Evolutionary conservation across 202 grass and related monocot species (phyloP), one percentile per base, ranked within the genome.

Genomic region (Carex sylvatica): DNA sequence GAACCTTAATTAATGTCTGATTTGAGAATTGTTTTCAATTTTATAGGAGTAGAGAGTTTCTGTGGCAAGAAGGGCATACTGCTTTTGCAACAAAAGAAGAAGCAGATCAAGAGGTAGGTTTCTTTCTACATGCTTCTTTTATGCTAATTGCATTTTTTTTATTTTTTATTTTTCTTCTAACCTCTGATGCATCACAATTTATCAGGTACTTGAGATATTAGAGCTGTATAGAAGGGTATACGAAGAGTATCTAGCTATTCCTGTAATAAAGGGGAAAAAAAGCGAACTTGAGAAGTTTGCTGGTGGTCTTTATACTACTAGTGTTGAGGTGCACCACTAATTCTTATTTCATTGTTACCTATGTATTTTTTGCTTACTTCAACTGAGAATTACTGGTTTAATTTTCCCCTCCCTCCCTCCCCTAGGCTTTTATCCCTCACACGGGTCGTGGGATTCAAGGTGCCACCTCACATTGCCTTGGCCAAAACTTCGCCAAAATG

Each of bases 261-360:
- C 95, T 87, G 92, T 98, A 82, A 86, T 90, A 35, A 98, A 95
- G 82, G 92, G 95, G 53, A 88, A 79, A 83, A 98, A 98, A 90
- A 98, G 90, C 73, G 92, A 98, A 85, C 90, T 98, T 87, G 95
- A 98, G 89, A 95, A 98, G 61, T 98, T 98, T 79, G 95, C 95
- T 46, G 92, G 95, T 70, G 95, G 92, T 68, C 89, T 95, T 47
- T 98, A 95, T 75, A 95, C 95, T 70, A 98, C 95, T 6, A 98
- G 90, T 79, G 95, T 98, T 54, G 95, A 98, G 92, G 74, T 77
- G 52, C 49, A 31, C 47, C 53, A 54, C 71, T 30, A 5, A 53
- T 54, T 53, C 23, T 1, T 0, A 31, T 65, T 15, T 19, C 31
- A 64, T 40, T 30, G 12, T 20, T 61, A 0, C 38, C 2, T 75